These are phyloP conservation scores for Kodamaea sp. DNA, from an alignment of 1,139 yeast genomes.

Conservation along the genomic window DNA sequence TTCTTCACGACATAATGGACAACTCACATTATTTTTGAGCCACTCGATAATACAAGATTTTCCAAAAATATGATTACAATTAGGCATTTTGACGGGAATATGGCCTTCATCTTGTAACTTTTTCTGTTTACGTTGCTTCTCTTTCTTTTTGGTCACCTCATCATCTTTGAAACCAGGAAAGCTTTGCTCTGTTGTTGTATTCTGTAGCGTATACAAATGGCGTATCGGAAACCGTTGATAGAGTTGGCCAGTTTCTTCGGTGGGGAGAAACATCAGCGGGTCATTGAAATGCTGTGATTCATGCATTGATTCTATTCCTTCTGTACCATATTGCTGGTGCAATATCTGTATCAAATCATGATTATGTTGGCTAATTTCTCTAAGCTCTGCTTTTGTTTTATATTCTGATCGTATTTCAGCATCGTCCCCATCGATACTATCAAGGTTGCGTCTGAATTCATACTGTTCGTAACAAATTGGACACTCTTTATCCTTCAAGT, in stretches of 20 bases:
- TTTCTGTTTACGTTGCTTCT: slow-evolving; percentile 12
- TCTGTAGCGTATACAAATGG: slow-evolving; percentile 23
- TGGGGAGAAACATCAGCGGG: slow-evolving; percentile 39
- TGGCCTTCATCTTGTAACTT: slow-evolving; percentile 25
- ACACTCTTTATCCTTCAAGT: slow-evolving; percentile 28
- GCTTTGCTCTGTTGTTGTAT: slow-evolving; percentile 26
- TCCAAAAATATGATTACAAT: slow-evolving; percentile 43
- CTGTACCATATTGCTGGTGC: too few species aligned
- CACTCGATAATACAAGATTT: slow-evolving; percentile 42
- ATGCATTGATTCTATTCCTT: slow-evolving; percentile 3
- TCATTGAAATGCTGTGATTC: slow-evolving; percentile 25
- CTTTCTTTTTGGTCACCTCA: slow-evolving; percentile 10
- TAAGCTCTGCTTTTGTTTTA: background rate
- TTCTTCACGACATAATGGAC: slow-evolving; percentile 46
- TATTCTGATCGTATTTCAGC: slow-evolving; percentile 1
- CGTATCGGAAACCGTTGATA: slow-evolving; percentile 35
- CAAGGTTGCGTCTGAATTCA: slow-evolving; percentile 13
- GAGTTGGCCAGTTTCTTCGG: slow-evolving; percentile 28
- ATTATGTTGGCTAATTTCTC: background rate
- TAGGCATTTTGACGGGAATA: slow-evolving; percentile 43
- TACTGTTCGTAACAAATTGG: slow-evolving; percentile 44
- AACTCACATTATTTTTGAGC: slow-evolving; percentile 39
- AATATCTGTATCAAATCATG: background rate
- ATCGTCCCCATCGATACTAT: background rate
- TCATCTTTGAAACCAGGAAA: slow-evolving; percentile 30